Conservation (phyloP, 768 basidiomycete genomes). For the Rhizopogon sp. region DNA sequence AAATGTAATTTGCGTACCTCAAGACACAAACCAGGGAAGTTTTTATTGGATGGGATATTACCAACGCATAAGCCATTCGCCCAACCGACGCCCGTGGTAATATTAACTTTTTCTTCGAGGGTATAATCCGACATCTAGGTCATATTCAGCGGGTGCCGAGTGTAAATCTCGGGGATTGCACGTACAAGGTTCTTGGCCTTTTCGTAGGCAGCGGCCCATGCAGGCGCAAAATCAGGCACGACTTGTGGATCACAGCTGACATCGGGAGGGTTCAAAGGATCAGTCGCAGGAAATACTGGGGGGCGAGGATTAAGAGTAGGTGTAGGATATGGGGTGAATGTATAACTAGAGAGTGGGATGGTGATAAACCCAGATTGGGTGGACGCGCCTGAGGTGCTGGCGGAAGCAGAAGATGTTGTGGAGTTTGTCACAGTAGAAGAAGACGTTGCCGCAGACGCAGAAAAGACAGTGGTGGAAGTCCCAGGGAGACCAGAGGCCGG, state of each 20-base stretch:
- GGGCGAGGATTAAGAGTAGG: slow-evolving; percentile 47
- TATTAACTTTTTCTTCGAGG: slow-evolving; percentile 19
- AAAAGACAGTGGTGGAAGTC: not conserved
- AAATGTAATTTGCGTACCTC: slow-evolving; percentile 32
- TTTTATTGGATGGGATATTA: slow-evolving; percentile 41
- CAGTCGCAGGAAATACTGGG: slow-evolving; percentile 44
- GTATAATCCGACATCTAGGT: slow-evolving; percentile 34
- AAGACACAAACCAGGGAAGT: slow-evolving; percentile 59
- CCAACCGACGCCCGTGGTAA: slow-evolving; percentile 17
- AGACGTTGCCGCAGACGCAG: not conserved
- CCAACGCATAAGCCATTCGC: slow-evolving; percentile 57
- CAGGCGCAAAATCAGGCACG: slow-evolving; percentile 33
- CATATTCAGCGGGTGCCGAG: not conserved
- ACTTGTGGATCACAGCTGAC: slow-evolving; percentile 31
- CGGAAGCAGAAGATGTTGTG: not conserved
- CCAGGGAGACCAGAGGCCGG: not conserved
- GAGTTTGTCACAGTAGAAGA: not conserved
- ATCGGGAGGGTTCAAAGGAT: slow-evolving; percentile 48
- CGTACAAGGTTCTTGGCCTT: slow-evolving; percentile 50
- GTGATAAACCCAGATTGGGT: slow-evolving; percentile 17
- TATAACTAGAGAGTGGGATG: slow-evolving; percentile 30
- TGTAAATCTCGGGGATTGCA: not conserved
- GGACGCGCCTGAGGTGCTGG: slow-evolving; percentile 2
- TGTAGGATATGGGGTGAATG: slow-evolving; percentile 53
- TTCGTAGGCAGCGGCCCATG: slow-evolving; percentile 49